phyloP scores from a whole-genome alignment of 2,329 filamentous ascomycete genomes.

The Fusarium sp. region DNA sequence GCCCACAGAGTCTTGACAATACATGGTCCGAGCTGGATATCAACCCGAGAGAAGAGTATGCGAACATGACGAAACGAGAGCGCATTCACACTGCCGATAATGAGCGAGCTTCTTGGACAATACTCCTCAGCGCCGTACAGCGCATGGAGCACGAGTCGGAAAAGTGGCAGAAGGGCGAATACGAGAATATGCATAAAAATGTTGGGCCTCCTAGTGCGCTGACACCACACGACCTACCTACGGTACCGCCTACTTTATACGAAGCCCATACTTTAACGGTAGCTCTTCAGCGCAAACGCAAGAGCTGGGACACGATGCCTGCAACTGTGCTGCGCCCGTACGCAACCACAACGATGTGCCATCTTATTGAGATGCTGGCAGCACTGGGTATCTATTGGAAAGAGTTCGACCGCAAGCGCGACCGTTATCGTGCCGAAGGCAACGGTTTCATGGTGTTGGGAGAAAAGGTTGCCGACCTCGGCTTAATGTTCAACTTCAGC shows the following conservation, averaged over 20 bases:
- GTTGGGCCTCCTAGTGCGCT: conserved; percentile 39
- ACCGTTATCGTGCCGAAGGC: conserved; percentile 67
- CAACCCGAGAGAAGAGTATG: conserved; percentile 49
- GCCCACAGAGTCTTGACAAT: conserved; percentile 51
- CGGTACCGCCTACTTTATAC: conserved; percentile 44
- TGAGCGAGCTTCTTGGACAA: conserved; percentile 68
- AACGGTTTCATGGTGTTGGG: conserved; percentile 67
- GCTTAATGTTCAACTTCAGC: conserved; percentile 68
- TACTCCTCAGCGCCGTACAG: conserved; percentile 64
- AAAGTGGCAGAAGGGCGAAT: conserved; percentile 60
- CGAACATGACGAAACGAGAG: conserved; percentile 47
- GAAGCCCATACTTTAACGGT: conserved; percentile 59
- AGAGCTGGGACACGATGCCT: conserved; percentile 67
- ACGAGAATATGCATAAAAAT: conserved; percentile 43
- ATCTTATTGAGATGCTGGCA: conserved; percentile 67
- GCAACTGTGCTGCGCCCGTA: conserved; percentile 62
- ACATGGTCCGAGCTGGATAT: conserved; percentile 54
- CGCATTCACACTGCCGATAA: conserved; percentile 68
- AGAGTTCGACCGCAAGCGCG: conserved; percentile 65
- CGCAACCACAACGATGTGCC: conserved; percentile 68
- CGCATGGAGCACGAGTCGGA: conserved; percentile 63
- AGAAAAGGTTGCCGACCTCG: conserved; percentile 61
- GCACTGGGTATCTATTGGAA: conserved; percentile 71
- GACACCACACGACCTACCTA: conserved; percentile 39
- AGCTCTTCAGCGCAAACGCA: conserved; percentile 61